A percentile compares a stretch with the other conserved stretches of the same genome.
Conservation (phyloP, 2,329 filamentous ascomycete genomes). For the Aspergillus sp. region DNA sequence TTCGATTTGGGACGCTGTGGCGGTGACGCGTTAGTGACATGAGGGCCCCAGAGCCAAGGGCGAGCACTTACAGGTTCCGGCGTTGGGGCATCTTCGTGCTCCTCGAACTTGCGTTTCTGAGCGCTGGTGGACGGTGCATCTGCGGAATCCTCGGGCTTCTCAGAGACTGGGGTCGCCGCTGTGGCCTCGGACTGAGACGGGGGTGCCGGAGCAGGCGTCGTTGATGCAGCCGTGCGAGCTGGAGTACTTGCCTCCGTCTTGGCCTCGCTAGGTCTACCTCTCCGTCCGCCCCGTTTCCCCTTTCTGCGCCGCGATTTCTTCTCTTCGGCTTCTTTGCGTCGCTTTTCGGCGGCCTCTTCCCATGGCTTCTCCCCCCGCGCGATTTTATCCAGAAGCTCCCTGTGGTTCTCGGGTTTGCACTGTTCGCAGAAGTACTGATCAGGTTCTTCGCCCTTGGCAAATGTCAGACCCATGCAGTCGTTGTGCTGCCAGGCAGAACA, state of each 20-base stretch:
- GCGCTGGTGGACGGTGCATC: constrained; percentile 27
- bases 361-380: constrained; percentile 80
- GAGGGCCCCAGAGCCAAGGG: background rate
- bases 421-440: constrained; percentile 90
- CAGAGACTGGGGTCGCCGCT: constrained; percentile 20
- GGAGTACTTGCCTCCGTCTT: constrained; percentile 47
- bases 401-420: constrained; percentile 81
- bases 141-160: constrained; percentile 25
- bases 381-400: constrained; percentile 74
- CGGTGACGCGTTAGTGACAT: constrained; percentile 22
- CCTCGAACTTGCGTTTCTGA: constrained; percentile 46
- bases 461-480: constrained; percentile 85
- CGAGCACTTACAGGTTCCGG: constrained; percentile 30
- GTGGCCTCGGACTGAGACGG: constrained; percentile 24
- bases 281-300: constrained; percentile 57
- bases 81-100: constrained; percentile 28
- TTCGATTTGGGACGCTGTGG: constrained; percentile 41
- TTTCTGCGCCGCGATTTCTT: constrained; percentile 59
- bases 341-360: constrained; percentile 65
- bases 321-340: constrained; percentile 60
- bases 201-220: constrained; percentile 22
- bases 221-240: constrained; percentile 25
- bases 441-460: constrained; percentile 70
- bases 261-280: constrained; percentile 62
- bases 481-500: constrained; percentile 98